These are phyloP conservation scores for Schizosaccharomyces versatilis DNA, from an alignment of 1,139 yeast genomes.

Conservation along the genomic window DNA sequence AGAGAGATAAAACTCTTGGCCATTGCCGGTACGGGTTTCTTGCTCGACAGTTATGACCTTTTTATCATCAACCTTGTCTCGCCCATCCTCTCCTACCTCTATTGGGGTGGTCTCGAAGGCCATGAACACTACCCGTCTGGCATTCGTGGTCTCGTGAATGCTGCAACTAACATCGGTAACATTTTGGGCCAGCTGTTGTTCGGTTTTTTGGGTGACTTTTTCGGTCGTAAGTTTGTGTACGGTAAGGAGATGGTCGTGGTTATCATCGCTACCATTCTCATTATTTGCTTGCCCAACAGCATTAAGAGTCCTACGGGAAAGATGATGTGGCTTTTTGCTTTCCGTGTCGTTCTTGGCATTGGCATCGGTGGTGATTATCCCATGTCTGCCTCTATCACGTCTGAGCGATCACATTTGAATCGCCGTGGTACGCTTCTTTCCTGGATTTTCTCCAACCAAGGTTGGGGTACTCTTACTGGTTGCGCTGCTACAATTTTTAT, in stretches of 20 bases:
- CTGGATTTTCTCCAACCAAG: slow-evolving; percentile 82
- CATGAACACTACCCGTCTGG: slow-evolving; percentile 37
- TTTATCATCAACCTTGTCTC: slow-evolving; percentile 64
- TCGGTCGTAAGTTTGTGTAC: slow-evolving; percentile 71
- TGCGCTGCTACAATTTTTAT: slow-evolving; percentile 57
- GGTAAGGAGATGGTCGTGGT: slow-evolving; percentile 67
- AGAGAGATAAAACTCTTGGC: not conserved
- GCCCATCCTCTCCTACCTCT: slow-evolving; percentile 26
- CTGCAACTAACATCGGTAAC: slow-evolving; percentile 79
- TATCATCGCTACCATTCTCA: slow-evolving; percentile 58
- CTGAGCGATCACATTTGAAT: slow-evolving; percentile 73
- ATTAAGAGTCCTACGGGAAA: slow-evolving; percentile 53
- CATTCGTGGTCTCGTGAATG: slow-evolving; percentile 54
- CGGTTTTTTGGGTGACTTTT: slow-evolving; percentile 53
- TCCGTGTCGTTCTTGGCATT: slow-evolving; percentile 70
- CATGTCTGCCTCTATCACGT: slow-evolving; percentile 73
- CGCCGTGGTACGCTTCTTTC: slow-evolving; percentile 96
- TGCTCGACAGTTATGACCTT: slow-evolving; percentile 81
- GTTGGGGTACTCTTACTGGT: slow-evolving; percentile 74
- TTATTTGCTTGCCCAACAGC: slow-evolving; percentile 33
- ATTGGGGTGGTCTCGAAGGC: slow-evolving; percentile 17
- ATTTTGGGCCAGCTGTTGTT: slow-evolving; percentile 72
- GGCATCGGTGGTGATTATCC: slow-evolving; percentile 99
- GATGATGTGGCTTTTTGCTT: slow-evolving; percentile 28
- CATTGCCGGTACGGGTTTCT: slow-evolving; percentile 80